phyloP scores from a whole-genome alignment of 2,329 filamentous ascomycete genomes.

The Colletotrichum truncatum region DNA sequence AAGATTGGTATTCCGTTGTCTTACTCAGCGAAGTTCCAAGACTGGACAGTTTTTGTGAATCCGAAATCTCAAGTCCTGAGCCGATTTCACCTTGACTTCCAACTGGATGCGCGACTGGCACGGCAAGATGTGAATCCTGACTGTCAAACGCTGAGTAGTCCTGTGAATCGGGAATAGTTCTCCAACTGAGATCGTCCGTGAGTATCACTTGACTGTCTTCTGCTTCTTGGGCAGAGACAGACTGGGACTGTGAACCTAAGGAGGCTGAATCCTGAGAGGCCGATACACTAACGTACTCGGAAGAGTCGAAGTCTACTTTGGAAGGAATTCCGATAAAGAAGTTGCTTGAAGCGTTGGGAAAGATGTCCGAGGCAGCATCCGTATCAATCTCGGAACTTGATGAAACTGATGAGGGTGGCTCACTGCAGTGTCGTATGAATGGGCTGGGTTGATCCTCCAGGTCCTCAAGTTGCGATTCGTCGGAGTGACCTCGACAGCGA shows the following conservation, averaged over 20 bases:
- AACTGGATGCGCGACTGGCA: background rate
- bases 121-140: background rate
- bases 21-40: conserved; percentile 19
- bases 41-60: conserved; percentile 28
- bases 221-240: conserved; percentile 46
- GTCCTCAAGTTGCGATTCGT: background rate
- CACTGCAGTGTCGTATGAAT: conserved; percentile 9
- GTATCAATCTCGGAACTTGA: conserved; percentile 23
- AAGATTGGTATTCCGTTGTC: conserved; percentile 3
- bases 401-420: conserved; percentile 9
- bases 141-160: conserved; percentile 34
- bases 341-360: background rate
- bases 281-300: conserved; percentile 46
- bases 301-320: conserved; percentile 41
- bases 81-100: background rate
- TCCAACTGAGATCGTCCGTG: conserved; percentile 41
- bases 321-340: conserved; percentile 41
- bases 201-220: conserved; percentile 43
- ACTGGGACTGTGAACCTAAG: conserved; percentile 40
- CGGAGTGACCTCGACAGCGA: background rate
- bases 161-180: conserved; percentile 56
- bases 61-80: conserved; percentile 12
- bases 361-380: conserved; percentile 25
- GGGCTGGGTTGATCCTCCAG: background rate
- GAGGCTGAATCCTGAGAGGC: conserved; percentile 39